Evolutionary conservation across 805 yeast species (phyloP), one percentile per base, ranked within the genome.

Genomic region (Clavispora phyllophila): DNA sequence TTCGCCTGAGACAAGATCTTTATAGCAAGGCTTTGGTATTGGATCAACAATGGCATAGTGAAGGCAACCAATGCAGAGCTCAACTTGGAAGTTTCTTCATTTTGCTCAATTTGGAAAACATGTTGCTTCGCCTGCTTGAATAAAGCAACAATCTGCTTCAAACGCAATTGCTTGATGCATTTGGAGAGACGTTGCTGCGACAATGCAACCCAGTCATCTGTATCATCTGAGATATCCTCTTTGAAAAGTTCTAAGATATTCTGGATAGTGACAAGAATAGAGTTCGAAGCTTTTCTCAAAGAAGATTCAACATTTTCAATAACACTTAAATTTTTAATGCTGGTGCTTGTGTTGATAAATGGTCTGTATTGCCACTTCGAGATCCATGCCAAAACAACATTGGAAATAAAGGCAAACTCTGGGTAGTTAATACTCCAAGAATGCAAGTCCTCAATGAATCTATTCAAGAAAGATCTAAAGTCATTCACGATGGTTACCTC

Each of bases 251-350:
- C 77, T 37, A 66, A 64, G 8, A 75, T 61, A 46, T 77, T 76
- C 61, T 90, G 97, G 50, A 85, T 74, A 0, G 83, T 73, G 24
- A 90, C 68, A 41, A 89, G 62, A 15, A 87, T 72, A 3, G 83
- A 72, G 14, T 76, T 76, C 4, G 81, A 70, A 3, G 85, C 54
- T 17, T 72, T 66, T 42, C 82, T 68, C 45, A 82, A 68, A 2
- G 65, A 51, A 2, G 42, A 37, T 48, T 84, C 88, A 35, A 78
- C 47, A 5, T 57, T 66, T 26, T 67, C 68, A 4, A 69, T 45
- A 17, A 45, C 20, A 37, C 40, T 35, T n/a, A 55, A 37, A 18
- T 5, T 44, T 39, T 48, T 28, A 17, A 61, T 33, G 3, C 65
- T 54, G 1, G 65, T 58, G 5, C 61, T 53, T 0, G 64, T 49